Evolutionary conservation across 176 grass and related monocot species (phyloP).

Genomic region (Cenchrus americanus): DNA sequence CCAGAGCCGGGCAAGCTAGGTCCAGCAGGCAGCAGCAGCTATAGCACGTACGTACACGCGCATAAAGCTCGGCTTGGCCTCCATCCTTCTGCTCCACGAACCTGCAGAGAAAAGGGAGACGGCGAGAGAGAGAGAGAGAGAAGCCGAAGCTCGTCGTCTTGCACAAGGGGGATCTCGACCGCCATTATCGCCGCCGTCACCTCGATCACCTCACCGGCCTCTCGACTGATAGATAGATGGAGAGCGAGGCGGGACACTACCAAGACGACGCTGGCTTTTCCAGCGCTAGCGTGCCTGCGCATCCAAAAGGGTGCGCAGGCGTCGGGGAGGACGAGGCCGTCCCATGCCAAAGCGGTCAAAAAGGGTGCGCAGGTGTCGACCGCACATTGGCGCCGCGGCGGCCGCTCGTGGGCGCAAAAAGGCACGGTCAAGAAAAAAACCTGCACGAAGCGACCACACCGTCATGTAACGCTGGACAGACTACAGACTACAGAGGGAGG

Average conservation of each 20-base stretch:
- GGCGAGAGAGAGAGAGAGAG: not conserved
- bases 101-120: conserved; percentile 1
- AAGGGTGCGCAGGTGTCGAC: conserved; percentile 36
- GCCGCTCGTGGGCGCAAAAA: conserved; percentile 23
- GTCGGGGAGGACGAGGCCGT: not conserved
- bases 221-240: not conserved
- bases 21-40: not conserved
- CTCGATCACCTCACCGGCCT: not conserved
- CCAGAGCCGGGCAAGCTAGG: not conserved
- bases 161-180: not conserved
- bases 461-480: conserved; percentile 3
- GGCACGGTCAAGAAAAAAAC: not conserved
- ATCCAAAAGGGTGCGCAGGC: conserved; percentile 20
- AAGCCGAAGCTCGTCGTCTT: not conserved
- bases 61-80: conserved; percentile 2
- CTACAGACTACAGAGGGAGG: too few relatives aligned
- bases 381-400: not conserved
- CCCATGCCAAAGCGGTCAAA: conserved; percentile 39
- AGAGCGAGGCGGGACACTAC: too few relatives aligned
- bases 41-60: not conserved
- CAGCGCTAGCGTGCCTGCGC: conserved; percentile 1
- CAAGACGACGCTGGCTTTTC: not conserved
- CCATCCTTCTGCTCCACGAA: conserved; percentile 8
- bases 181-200: too few relatives aligned
- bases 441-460: not conserved